A percentile compares a stretch with the other conserved stretches of the same genome.
Conservation (phyloP, 129 eudicot genomes). For the Glebionis coronaria region DNA sequence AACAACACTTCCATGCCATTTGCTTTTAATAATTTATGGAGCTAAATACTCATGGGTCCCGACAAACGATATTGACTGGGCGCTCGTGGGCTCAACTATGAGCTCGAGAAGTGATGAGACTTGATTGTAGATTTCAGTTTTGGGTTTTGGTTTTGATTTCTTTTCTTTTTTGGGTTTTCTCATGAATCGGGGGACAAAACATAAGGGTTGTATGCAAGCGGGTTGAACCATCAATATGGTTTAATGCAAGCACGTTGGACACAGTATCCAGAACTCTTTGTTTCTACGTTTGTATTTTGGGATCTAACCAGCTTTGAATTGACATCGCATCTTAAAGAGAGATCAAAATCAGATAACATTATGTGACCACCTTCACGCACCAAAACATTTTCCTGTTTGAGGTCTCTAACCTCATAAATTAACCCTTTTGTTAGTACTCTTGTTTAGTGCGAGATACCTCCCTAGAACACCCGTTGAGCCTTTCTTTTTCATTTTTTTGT, state of each 20-base stretch:
- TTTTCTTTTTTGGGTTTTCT: constrained; percentile 60
- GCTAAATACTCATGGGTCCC: constrained; percentile 97
- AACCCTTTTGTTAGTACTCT: too few species aligned
- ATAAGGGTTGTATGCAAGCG: constrained; percentile 77
- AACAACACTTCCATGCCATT: constrained; percentile 93
- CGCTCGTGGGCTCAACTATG: constrained; percentile 87
- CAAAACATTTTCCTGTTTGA: constrained; percentile 86
- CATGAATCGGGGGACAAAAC: constrained; percentile 76
- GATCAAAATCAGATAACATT: constrained; percentile 98
- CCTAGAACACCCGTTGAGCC: too few species aligned
- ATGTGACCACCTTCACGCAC: constrained; percentile 96
- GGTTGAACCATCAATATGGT: constrained; percentile 77
- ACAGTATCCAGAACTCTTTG: constrained; percentile 66
- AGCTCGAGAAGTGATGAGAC: constrained; percentile 78
- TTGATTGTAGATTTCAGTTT: constrained; percentile 49
- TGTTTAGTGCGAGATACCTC: too few species aligned
- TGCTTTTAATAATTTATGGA: constrained; percentile 91
- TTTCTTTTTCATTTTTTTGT: too few species aligned
- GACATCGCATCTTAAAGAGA: constrained; percentile 77
- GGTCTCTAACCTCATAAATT: constrained; percentile 94
- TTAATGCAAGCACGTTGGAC: constrained; percentile 63
- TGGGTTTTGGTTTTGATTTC: constrained; percentile 48
- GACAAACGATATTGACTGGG: constrained; percentile 94
- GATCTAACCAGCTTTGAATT: constrained; percentile 84
- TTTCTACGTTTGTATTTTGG: constrained; percentile 41